phyloP scores from a whole-genome alignment of 306 rosid species.

The Vicia faba region DNA sequence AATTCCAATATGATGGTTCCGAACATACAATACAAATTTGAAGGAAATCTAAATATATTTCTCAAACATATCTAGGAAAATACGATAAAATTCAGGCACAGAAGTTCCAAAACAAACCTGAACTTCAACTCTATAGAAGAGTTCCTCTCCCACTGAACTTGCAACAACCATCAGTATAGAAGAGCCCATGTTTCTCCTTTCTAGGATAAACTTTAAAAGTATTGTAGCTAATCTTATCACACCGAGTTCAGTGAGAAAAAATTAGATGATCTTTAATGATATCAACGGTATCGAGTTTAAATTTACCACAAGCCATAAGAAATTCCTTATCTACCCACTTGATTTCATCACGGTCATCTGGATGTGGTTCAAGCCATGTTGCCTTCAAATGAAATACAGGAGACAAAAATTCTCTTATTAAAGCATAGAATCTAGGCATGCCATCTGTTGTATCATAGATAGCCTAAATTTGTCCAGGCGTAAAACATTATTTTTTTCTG shows the following conservation, averaged over 20 bases:
- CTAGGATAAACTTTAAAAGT: constrained; percentile 62
- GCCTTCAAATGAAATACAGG: constrained; percentile 68
- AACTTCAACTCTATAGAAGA: constrained; percentile 95
- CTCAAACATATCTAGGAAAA: constrained; percentile 2
- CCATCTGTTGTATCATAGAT: constrained; percentile 64
- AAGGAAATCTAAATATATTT: constrained; percentile 13
- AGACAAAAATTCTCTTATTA: constrained; percentile 62
- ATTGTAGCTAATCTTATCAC: constrained; percentile 43
- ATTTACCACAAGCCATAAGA: constrained; percentile 86
- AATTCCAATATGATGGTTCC: too few species aligned
- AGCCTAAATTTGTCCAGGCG: constrained; percentile 83
- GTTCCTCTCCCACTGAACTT: constrained; percentile 98
- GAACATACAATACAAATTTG: neutral
- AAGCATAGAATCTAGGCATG: constrained; percentile 89
- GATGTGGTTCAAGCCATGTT: constrained; percentile 77
- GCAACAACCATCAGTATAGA: constrained; percentile 86
- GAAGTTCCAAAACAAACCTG: constrained; percentile 66
- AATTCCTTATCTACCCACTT: constrained; percentile 51
- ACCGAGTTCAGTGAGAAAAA: constrained; percentile 72
- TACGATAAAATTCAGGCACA: too few species aligned
- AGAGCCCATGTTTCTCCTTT: constrained; percentile 87
- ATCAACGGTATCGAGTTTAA: constrained; percentile 41
- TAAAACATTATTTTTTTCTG: constrained; percentile 55
- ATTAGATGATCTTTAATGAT: constrained; percentile 43
- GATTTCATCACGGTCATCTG: constrained; percentile 46